Evolutionary conservation across 2,329 filamentous ascomycete genomes (phyloP).

Genomic region (Ascochyta rabiei): DNA sequence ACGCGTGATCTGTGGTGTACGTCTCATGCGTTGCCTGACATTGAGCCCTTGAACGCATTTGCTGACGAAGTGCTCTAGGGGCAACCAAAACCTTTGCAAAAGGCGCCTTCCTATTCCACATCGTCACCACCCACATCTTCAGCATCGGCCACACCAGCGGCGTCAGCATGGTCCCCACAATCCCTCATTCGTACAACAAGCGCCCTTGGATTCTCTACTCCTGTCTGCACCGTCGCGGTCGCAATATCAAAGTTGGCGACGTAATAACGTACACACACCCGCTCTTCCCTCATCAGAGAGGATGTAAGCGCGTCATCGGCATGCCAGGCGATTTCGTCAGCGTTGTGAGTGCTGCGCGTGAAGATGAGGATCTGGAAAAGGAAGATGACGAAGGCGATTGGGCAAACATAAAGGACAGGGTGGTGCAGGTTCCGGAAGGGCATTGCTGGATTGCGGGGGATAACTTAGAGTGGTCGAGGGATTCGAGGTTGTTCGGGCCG

Average conservation of each 20-base stretch:
- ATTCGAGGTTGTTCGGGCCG: slow-evolving; percentile 86
- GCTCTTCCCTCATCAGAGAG: slow-evolving; percentile 60
- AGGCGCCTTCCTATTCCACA: slow-evolving; percentile 39
- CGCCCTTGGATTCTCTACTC: slow-evolving; percentile 36
- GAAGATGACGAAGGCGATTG: slow-evolving; percentile 32
- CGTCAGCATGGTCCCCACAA: slow-evolving; percentile 88
- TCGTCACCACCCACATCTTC: slow-evolving; percentile 61
- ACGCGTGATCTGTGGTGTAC: slow-evolving; percentile 14
- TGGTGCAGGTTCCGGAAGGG: slow-evolving; percentile 83
- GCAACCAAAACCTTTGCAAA: slow-evolving; percentile 20
- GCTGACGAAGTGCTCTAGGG: slow-evolving; percentile 13
- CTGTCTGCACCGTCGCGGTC: slow-evolving; percentile 57
- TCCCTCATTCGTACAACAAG: slow-evolving; percentile 48
- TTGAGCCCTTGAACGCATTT: not conserved
- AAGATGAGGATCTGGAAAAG: slow-evolving; percentile 33
- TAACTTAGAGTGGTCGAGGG: slow-evolving; percentile 81
- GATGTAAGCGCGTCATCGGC: slow-evolving; percentile 75
- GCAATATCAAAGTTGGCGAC: slow-evolving; percentile 76
- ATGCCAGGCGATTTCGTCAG: slow-evolving; percentile 72
- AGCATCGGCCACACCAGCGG: slow-evolving; percentile 67
- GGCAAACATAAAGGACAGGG: slow-evolving; percentile 46
- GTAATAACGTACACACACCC: slow-evolving; percentile 81
- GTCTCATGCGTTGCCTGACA: not conserved
- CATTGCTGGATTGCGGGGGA: slow-evolving; percentile 93
- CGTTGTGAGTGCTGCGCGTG: slow-evolving; percentile 63